Conservation (phyloP, 2,329 filamentous ascomycete genomes). For the Trichoderma atroviride region DNA sequence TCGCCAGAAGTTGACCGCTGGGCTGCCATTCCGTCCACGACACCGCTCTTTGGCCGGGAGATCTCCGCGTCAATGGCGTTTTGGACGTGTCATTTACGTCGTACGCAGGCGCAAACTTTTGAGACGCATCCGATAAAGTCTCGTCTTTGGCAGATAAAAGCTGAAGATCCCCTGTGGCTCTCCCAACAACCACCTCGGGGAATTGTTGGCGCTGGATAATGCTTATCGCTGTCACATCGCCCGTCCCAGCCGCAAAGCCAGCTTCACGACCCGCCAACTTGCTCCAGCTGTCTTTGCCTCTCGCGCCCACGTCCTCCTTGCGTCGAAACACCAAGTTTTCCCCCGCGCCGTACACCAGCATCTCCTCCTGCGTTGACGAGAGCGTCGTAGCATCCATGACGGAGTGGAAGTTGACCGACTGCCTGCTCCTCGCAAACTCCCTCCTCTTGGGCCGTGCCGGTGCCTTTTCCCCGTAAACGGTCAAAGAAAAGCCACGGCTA, state of each 20-base stretch:
- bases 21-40: conserved; percentile 42
- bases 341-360: conserved; percentile 55
- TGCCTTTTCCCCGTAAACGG: conserved; percentile 33
- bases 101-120: conserved; percentile 30
- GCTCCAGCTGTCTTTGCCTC: conserved; percentile 40
- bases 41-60: conserved; percentile 33
- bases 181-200: conserved; percentile 48
- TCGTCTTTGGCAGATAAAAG: conserved; percentile 45
- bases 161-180: conserved; percentile 54
- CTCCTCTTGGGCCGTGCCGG: conserved; percentile 28
- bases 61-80: conserved; percentile 19
- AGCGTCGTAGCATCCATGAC: conserved; percentile 51
- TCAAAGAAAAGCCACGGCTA: conserved; percentile 47
- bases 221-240: conserved; percentile 53
- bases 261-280: conserved; percentile 42
- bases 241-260: conserved; percentile 49
- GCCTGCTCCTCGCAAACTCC: conserved; percentile 32
- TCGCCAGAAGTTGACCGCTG: conserved; percentile 36
- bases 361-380: conserved; percentile 45
- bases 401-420: conserved; percentile 49
- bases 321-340: conserved; percentile 53
- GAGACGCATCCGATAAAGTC: conserved; percentile 34
- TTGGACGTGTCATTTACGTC: conserved; percentile 14
- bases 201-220: conserved; percentile 43
- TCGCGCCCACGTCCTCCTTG: conserved; percentile 37